Evolutionary conservation across 257 asterid species (phyloP), one percentile per base, ranked within the genome.

Genomic region (Osmanthus fragrans): DNA sequence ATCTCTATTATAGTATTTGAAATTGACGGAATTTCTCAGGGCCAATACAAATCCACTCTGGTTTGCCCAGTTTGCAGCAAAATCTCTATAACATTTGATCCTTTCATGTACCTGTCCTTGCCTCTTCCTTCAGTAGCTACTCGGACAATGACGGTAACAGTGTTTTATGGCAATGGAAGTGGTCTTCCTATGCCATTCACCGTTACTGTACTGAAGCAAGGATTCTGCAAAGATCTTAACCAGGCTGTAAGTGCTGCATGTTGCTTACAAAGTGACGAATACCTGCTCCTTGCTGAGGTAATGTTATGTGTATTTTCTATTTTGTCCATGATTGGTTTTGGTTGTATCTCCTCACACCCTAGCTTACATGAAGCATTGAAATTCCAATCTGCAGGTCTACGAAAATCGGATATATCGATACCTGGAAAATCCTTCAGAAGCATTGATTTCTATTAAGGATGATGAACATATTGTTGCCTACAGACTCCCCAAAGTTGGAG

Each of bases 51-150:
- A 87, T 95, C 98, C 21, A 95, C 98, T 2, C 80, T 95, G 87
- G 94, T 93, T 75, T 95, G 99, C 87, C 98, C 99, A 15, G 84
- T 37, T 72, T 95, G 98, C 85, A 76, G 80, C 82, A 93, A 95
- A 86, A 88, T 95, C 75, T 95, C 99, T 1, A 93, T 95, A 71
- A 91, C 98, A 58, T 95, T 93, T 81, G 99, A 95, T 81, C 98
- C 99, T 70, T 95, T 93, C 91, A 93, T 95, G 99, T 93, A 93
- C 84, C 85, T 95, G 82, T 90, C 99, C 7, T 76, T 95, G 87
- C 99, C 99, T 33, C 97, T 95, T 73, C 98, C 99, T 68, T 90
- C 99, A 83, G 90, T 94, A 27, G 97, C 91, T 74, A 93, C 94
- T 76, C 83, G 97, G 79, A 82, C 87, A 37, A 86, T 93, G 92